phyloP scores from a whole-genome alignment of 2,329 filamentous ascomycete species.

The Penicillium expansum region DNA sequence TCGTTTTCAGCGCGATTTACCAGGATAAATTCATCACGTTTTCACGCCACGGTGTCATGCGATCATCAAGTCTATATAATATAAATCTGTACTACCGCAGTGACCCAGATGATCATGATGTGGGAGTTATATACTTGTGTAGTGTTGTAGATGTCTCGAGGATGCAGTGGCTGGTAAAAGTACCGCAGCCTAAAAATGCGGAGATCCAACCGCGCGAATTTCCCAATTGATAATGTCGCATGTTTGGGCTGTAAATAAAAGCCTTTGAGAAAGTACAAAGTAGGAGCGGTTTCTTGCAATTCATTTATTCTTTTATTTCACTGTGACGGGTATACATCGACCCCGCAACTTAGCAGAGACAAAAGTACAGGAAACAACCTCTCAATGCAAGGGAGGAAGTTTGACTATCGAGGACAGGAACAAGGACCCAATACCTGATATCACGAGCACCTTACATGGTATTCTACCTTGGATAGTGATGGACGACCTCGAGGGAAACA shows the following conservation, averaged over 20 bases:
- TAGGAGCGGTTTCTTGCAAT: background rate
- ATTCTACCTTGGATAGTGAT: background rate
- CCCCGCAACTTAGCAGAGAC: slow-evolving; percentile 1
- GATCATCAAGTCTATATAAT: slow-evolving; percentile 22
- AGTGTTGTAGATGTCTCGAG: background rate
- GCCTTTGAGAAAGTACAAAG: background rate
- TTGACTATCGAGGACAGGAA: background rate
- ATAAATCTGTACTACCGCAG: slow-evolving; percentile 18
- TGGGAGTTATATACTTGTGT: background rate
- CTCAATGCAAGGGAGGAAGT: background rate
- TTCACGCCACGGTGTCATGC: slow-evolving; percentile 22
- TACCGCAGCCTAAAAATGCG: background rate
- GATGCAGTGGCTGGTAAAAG: background rate
- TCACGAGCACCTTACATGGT: slow-evolving; percentile 9
- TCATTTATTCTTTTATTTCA: background rate
- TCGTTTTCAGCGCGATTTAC: slow-evolving; percentile 10
- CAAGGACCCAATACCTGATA: background rate
- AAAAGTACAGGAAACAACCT: background rate
- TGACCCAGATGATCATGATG: background rate
- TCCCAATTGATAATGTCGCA: background rate
- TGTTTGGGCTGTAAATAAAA: background rate
- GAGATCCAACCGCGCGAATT: background rate
- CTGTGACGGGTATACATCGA: background rate
- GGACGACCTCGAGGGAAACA: background rate
- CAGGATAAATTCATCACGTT: slow-evolving; percentile 12